phyloP scores from a whole-genome alignment of 2,329 filamentous ascomycete genomes.

The Trichoderma arundinaceum region DNA sequence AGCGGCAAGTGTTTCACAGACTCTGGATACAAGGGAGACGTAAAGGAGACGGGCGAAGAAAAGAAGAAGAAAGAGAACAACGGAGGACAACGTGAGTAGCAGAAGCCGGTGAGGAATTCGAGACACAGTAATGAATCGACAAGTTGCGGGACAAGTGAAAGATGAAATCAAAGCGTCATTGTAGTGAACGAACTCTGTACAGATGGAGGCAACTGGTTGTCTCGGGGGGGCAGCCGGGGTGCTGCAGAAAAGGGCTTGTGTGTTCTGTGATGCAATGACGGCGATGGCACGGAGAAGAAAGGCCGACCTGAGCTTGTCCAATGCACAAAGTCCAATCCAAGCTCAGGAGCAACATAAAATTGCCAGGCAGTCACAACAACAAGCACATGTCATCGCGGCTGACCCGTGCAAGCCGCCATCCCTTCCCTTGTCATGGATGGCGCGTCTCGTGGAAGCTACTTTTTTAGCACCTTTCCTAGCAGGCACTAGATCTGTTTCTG shows the following conservation, averaged over 20 bases:
- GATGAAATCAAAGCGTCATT: constrained; percentile 17
- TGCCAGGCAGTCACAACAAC: neutral
- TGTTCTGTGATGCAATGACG: neutral
- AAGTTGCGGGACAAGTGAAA: constrained; percentile 8
- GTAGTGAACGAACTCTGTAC: neutral
- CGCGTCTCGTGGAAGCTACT: constrained; percentile 17
- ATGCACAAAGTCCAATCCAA: neutral
- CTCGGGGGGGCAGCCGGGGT: neutral
- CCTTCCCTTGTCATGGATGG: constrained; percentile 7
- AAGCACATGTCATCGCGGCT: constrained; percentile 29
- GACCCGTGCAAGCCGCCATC: neutral
- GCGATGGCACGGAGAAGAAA: neutral
- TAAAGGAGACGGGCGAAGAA: neutral
- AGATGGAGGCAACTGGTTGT: neutral
- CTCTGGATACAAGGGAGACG: neutral
- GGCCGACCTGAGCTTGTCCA: neutral
- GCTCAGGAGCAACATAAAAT: too few relatives aligned
- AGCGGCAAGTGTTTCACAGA: constrained; percentile 10
- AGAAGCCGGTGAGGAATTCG: neutral
- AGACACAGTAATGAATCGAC: neutral
- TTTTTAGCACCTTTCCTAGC: neutral
- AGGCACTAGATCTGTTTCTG: neutral
- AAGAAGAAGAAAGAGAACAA: neutral
- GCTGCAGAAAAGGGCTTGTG: neutral
- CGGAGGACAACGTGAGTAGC: neutral